Evolutionary conservation across 768 basidiomycete species (phyloP), one percentile per base, ranked within the genome.

Genomic region (Tulasnella calospora): DNA sequence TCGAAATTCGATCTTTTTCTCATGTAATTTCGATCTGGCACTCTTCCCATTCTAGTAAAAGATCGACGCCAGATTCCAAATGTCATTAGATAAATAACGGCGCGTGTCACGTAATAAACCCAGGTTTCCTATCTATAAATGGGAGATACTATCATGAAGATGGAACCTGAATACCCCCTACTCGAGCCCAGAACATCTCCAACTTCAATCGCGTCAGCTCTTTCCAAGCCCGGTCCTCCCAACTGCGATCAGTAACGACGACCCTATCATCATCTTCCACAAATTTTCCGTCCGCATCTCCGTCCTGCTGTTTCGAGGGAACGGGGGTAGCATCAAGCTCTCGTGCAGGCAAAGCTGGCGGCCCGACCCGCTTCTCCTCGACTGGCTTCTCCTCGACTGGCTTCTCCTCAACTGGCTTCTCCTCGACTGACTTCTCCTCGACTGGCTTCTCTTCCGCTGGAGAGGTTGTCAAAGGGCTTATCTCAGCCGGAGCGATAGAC

Each of bases 181-280:
- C 84, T 76, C 94, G 85, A 30, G 94, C 92, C 92, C 90, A 95
- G 83, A 93, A 95, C 92, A 95, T 92, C 61, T 92, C 91, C 83
- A 95, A 93, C 79, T 90, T 89, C 80, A 96, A 83, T 67, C 87
- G 87, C 23, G 90, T 87, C 27, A 96, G 83, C 84, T 94, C 92
- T 82, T 91, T 92, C 93, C 94, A 95, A 27, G 92, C 90, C 73
- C 90, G 87, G 83, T 95, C 94, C 83, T 95, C 94, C 94, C 94
- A 95, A 5, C 91, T 92, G 38, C 87, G 85, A 70, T 92, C 89
- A 19, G 90, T 88, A 36, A 93, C 86, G 79, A 88, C 41, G 3
- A 51, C 57, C 36, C 55, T 70, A 35, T 79, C 79, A 27, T 40
- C 46, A 8, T 75, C 44, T 12, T 74, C 73, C 9, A 44, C 36